Percentiles rank a stretch among this genome's conserved stretches.
phyloP scores from a whole-genome alignment of 78 protist species.

The Anaeramoeba ignava region DNA sequence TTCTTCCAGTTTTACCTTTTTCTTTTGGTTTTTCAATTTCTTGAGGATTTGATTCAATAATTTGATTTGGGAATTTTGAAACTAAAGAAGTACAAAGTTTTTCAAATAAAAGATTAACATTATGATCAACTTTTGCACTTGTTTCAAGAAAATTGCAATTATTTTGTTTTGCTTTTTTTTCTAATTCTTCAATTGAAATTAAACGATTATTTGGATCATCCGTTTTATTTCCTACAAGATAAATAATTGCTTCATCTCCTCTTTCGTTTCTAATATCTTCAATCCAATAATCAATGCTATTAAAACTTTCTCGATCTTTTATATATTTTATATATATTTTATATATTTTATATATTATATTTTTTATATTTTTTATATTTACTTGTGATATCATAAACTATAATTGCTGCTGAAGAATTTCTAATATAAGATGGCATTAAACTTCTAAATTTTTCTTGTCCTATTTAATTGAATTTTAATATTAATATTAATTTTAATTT shows the following conservation, averaged over 20 bases:
- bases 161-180: background rate
- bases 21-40: too few relatives aligned
- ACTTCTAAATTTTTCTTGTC: slow-evolving; percentile 71
- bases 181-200: background rate
- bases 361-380: slow-evolving; percentile 1
- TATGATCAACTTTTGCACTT: background rate
- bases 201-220: background rate
- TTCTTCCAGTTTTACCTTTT: too few relatives aligned
- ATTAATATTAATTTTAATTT: background rate
- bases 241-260: background rate
- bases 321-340: background rate
- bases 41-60: too few relatives aligned
- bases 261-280: background rate
- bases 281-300: background rate
- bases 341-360: background rate
- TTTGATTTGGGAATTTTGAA: too few relatives aligned
- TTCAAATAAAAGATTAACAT: background rate
- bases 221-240: background rate
- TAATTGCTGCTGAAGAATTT: slow-evolving; percentile 86
- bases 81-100: background rate
- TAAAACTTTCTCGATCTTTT: background rate
- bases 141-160: background rate
- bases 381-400: slow-evolving; percentile 93
- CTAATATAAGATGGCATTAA: slow-evolving; percentile 93
- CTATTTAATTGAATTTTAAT: background rate